Base-by-base conservation (phyloP, 208 protist genomes). In the Tritrichomonas musculus region DNA sequence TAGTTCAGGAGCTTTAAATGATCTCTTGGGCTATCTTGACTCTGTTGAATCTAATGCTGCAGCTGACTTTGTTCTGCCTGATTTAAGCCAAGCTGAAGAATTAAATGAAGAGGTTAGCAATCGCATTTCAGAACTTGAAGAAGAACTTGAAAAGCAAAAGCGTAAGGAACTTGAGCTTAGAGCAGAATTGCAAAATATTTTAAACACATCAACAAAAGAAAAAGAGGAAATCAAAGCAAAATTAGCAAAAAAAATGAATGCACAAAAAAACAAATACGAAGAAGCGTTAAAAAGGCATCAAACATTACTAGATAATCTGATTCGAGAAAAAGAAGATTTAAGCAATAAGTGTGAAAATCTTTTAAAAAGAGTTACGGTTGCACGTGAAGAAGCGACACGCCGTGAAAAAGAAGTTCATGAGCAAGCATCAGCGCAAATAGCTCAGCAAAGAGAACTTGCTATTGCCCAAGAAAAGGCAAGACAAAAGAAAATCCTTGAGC, bases 1-100 rank as follows among this genome's bases (percentile, higher is more conserved):
- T 60, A 17, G 53, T 60, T 82, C 73, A n/a, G 73, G 47, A 36
- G 44, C 77, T 5, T 8, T 88, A 33, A 57, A 88, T 60, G 77
- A 88, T n/a, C 47, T 88, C 39, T 47, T 88, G 8, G 77, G 77
- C 0, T 88, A 88, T 50, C 57, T 88, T 39, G 77, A 88, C 57
- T 88, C 77, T 53, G 77, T 88, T 39, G 41, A 88, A 36, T 57
- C 77, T 20, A 88, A 1, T 22, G 20, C 47, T 20, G 77, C 27
- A 49, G 57, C 33, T 39, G 77, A 88, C 9, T 60, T 53, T 36
- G 47, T 60, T 22, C 41, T 88, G 1, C 77, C 77, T 17, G 77
- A 88, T 88, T 39, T 88, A 39, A 44, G n/a, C 33, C 77, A 88
- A 88, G 77, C 77, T 2, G 41, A 88, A 57, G 41, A 57, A 57